phyloP scores from a whole-genome alignment of 2,329 filamentous ascomycete species.

The Verruconis gallopava region DNA sequence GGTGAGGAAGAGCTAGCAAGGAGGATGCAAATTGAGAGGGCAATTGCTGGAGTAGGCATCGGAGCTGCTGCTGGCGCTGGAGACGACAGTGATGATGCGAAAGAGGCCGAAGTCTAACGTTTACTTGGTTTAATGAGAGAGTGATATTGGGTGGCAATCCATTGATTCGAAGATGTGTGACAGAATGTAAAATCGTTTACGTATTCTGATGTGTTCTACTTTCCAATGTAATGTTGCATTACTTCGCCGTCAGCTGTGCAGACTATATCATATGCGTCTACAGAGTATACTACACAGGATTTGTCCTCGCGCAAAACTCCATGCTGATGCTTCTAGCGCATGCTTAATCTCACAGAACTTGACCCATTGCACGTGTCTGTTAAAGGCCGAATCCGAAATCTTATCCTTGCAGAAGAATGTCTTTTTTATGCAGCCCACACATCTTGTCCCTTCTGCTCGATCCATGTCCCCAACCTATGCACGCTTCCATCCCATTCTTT shows the following conservation, averaged over 20 bases:
- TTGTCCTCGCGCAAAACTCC: background rate
- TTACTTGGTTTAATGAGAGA: too few species aligned
- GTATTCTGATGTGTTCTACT: too few species aligned
- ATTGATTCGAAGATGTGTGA: too few species aligned
- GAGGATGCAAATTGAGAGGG: background rate
- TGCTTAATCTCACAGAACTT: too few species aligned
- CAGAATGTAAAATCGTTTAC: too few species aligned
- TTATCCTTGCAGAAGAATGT: background rate
- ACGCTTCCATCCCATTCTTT: slow-evolving; percentile 94
- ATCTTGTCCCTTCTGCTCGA: slow-evolving; percentile 84
- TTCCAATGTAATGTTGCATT: too few species aligned
- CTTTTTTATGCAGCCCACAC: slow-evolving; percentile 67
- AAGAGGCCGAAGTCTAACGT: too few species aligned
- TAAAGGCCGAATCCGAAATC: background rate
- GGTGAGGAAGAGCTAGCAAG: slow-evolving; percentile 6
- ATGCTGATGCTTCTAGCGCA: slow-evolving; percentile 9
- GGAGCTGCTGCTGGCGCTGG: background rate
- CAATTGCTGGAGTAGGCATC: background rate
- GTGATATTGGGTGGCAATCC: too few species aligned
- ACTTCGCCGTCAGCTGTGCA: too few species aligned
- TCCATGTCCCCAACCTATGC: slow-evolving; percentile 93
- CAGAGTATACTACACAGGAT: too few species aligned
- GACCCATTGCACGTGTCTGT: too few species aligned
- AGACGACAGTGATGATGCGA: background rate
- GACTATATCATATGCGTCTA: too few species aligned